Percentiles rank a stretch among this genome's conserved stretches.
Conservation (phyloP, 768 basidiomycete genomes). For the Chlorophyllum brunneum region DNA sequence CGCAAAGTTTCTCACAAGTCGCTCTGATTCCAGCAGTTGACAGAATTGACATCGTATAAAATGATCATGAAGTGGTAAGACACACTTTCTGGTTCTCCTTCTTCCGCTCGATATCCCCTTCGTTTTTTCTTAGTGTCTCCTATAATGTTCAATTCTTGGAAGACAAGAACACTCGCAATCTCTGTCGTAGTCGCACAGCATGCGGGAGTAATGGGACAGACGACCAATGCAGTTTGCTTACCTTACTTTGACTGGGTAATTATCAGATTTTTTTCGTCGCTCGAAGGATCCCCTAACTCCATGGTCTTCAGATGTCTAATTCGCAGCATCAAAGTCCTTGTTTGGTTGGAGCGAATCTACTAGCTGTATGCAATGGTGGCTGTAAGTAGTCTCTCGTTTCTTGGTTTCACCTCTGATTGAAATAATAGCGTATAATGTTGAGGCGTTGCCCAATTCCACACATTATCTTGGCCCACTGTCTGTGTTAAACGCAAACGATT, state of each 20-base stretch:
- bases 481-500: constrained; percentile 33
- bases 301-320: constrained; percentile 34
- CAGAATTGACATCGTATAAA: too few relatives aligned
- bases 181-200: background rate
- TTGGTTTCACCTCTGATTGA: background rate
- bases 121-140: too few relatives aligned
- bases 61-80: too few relatives aligned
- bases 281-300: background rate
- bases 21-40: too few relatives aligned
- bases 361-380: constrained; percentile 38
- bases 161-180: background rate
- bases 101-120: too few relatives aligned
- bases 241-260: constrained; percentile 39
- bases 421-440: constrained; percentile 27
- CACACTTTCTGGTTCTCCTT: too few relatives aligned
- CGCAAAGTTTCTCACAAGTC: too few relatives aligned
- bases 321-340: constrained; percentile 46
- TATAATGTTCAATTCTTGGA: background rate
- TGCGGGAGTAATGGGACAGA: constrained; percentile 26
- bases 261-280: constrained; percentile 4
- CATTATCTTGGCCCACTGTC: constrained; percentile 37
- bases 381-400: constrained; percentile 30
- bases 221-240: constrained; percentile 35
- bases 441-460: constrained; percentile 24
- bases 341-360: constrained; percentile 37